Conservation (phyloP, 148 eudicot species). For the Rhododendron griersonianum region DNA sequence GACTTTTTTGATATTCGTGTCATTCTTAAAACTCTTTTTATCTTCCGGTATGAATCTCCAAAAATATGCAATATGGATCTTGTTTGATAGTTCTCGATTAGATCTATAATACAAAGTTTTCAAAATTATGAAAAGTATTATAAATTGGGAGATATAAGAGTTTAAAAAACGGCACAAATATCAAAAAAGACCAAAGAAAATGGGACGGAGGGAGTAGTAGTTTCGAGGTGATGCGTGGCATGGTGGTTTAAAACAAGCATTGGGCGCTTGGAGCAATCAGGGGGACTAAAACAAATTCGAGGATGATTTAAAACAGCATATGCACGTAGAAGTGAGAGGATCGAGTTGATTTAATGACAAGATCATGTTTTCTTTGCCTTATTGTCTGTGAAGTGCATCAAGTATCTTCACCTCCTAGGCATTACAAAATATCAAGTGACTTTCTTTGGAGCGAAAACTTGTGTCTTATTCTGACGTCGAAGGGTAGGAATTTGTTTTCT, state of each 20-base stretch:
- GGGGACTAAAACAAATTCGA: neutral
- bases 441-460: neutral
- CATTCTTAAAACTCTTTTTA: too few relatives aligned
- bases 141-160: too few relatives aligned
- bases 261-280: neutral
- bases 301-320: neutral
- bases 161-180: too few relatives aligned
- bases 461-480: neutral
- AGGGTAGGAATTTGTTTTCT: neutral
- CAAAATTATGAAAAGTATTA: too few relatives aligned
- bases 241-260: neutral
- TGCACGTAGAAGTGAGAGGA: neutral
- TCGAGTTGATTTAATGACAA: neutral
- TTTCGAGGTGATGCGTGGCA: neutral
- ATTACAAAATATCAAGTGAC: neutral
- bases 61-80: too few relatives aligned
- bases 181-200: too few relatives aligned
- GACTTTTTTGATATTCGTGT: too few relatives aligned
- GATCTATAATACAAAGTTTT: too few relatives aligned
- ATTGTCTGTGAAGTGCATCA: neutral
- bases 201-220: neutral
- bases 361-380: neutral
- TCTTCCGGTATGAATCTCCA: too few relatives aligned
- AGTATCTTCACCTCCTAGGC: neutral
- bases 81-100: too few relatives aligned